Evolutionary conservation across 108 stramenopile genomes (phyloP), one percentile per base, ranked within the genome.

Genomic region (Cafeteria roenbergensis): DNA sequence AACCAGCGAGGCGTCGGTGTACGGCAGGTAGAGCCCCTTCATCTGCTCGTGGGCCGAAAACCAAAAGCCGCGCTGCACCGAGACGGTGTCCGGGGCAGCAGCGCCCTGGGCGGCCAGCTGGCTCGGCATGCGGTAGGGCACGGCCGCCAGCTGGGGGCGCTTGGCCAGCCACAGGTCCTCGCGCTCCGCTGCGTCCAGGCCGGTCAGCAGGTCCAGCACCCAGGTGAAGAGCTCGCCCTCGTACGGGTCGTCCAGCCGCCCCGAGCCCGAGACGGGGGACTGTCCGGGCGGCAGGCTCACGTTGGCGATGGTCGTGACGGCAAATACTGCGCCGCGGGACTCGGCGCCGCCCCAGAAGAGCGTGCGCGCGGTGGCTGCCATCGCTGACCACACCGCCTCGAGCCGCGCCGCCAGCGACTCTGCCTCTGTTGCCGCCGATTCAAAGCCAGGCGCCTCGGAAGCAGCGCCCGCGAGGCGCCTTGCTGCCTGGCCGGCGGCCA

Each of bases 21-120:
- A 62, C 32, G 61, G 61, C 22, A 62, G 37, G 32, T 34, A 28
- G 9, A 62, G 27, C 17, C 9, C 36, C 61, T 62, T 62, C 61
- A 30, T 34, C 61, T 62, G 61, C 61, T 62, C 61, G 37, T 62
- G 61, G 61, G 61, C 4, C n/a, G 61, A 62, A 26, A 62, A 62
- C 61, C 61, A 62, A 34, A 37, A 62, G 31, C 61, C 61, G 6
- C 24, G 31, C 37, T 62, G 61, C 61, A 34, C 61, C 30, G 31
- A 8, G 12, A 62, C n/a, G n/a, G n/a, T n/a, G n/a, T 38, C 20
- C 32, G 30, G 24, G 4, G n/a, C 27, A 25, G 12, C 28, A 14
- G 25, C 25, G 6, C 55, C 55, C 28, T 17, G 12, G 42, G 42
- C 12, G 12, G 17, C 42, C 42, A 17, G 6, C 17, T 48, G 42